phyloP scores from a whole-genome alignment of 306 rosid genomes.

The Cucurbita maxima region DNA sequence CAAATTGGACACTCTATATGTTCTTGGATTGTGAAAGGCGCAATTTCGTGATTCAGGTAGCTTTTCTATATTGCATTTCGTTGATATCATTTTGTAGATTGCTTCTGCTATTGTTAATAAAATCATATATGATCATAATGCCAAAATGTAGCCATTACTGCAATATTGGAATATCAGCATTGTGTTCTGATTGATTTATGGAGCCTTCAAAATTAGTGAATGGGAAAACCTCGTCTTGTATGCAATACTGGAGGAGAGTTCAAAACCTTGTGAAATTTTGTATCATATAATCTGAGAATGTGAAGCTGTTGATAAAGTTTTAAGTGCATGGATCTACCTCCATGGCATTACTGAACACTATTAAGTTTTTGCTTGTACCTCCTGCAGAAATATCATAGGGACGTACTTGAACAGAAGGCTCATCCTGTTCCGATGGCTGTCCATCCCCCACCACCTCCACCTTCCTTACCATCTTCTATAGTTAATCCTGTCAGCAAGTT shows the following conservation, averaged over 20 bases:
- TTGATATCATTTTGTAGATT: background rate
- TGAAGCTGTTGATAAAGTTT: background rate
- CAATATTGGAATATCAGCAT: background rate
- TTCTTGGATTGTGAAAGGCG: slow-evolving; percentile 89
- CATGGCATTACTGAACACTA: background rate
- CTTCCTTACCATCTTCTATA: slow-evolving; percentile 6
- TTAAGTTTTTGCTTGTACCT: background rate
- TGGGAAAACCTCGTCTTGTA: background rate
- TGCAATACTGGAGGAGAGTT: background rate
- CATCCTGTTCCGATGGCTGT: slow-evolving; percentile 16
- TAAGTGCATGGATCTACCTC: background rate
- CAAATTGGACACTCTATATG: slow-evolving; percentile 64
- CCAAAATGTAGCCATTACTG: background rate
- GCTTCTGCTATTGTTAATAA: background rate
- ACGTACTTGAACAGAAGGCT: slow-evolving; percentile 27
- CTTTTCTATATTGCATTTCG: background rate
- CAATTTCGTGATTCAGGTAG: slow-evolving; percentile 84
- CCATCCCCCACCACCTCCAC: slow-evolving; percentile 30
- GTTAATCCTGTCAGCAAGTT: slow-evolving; percentile 12
- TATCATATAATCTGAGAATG: background rate
- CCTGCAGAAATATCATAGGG: slow-evolving; percentile 77
- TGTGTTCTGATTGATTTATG: background rate
- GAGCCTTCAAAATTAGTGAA: background rate
- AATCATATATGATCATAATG: background rate
- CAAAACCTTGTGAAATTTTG: background rate